Evolutionary conservation across 176 grass and related monocot genomes (phyloP).

Genomic region (Thinopyrum elongatum): DNA sequence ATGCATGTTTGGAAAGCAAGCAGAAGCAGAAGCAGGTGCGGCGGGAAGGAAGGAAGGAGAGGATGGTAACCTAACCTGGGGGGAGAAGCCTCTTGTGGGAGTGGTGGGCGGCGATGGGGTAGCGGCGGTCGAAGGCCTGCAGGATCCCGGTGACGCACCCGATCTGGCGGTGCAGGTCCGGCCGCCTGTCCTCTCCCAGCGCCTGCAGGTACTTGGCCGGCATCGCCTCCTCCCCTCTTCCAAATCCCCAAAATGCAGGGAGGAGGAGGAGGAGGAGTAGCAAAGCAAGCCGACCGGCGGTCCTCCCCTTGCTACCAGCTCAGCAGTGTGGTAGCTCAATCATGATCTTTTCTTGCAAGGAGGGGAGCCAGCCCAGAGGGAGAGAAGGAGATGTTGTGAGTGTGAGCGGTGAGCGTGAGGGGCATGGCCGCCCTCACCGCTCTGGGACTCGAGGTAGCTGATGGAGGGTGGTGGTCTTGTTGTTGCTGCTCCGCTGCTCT

Average conservation of each 20-base stretch:
- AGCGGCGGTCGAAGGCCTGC: slow-evolving; percentile 77
- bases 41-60: background rate
- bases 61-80: slow-evolving; percentile 17
- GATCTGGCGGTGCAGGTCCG: slow-evolving; percentile 68
- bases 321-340: background rate
- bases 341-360: background rate
- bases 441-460: background rate
- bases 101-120: slow-evolving; percentile 40
- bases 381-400: background rate
- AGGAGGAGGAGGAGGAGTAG: background rate
- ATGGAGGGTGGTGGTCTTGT: background rate
- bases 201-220: slow-evolving; percentile 76
- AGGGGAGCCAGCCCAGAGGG: background rate
- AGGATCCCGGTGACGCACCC: slow-evolving; percentile 92
- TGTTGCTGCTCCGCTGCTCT: background rate
- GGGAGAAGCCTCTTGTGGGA: slow-evolving; percentile 43
- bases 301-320: background rate
- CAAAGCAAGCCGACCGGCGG: background rate
- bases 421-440: slow-evolving; percentile 3
- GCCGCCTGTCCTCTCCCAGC: slow-evolving; percentile 62
- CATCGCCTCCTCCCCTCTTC: slow-evolving; percentile 34
- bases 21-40: no score
- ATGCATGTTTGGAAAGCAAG: no score
- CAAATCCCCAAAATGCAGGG: slow-evolving; percentile 33
- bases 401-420: slow-evolving; percentile 25